Conservation (phyloP, 1,284 basidiomycete genomes). For the Pholiota adiposa region DNA sequence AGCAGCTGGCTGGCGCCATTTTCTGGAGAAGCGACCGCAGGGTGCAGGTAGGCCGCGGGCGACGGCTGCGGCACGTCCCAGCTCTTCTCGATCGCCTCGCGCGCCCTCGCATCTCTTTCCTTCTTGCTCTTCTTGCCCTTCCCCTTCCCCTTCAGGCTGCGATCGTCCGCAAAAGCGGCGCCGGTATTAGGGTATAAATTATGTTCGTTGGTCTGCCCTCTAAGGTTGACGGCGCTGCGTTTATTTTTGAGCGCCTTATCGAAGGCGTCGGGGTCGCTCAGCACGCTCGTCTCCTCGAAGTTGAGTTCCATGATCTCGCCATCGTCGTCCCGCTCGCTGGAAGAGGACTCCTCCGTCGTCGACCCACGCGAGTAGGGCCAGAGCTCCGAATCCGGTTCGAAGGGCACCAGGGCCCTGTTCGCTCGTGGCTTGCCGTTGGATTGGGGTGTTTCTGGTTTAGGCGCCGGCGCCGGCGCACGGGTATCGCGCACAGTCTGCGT, state of each 20-base stretch:
- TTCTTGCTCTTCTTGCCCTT: constrained; percentile 43
- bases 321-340: constrained; percentile 26
- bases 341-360: constrained; percentile 19
- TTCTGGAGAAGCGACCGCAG: constrained; percentile 21
- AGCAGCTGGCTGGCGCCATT: constrained; percentile 5
- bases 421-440: constrained; percentile 23
- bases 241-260: constrained; percentile 33
- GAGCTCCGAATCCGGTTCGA: constrained; percentile 60
- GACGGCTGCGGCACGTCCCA: constrained; percentile 54
- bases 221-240: constrained; percentile 25
- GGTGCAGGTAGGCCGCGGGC: constrained; percentile 21
- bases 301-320: constrained; percentile 70
- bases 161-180: constrained; percentile 13
- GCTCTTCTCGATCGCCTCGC: constrained; percentile 60
- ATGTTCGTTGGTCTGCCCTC: constrained; percentile 15
- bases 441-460: not conserved
- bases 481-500: constrained; percentile 28
- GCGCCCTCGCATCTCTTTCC: constrained; percentile 47
- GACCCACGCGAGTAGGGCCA: constrained; percentile 67
- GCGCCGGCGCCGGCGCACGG: not conserved
- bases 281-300: constrained; percentile 67
- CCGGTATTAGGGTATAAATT: not conserved
- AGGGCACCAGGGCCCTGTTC: constrained; percentile 51
- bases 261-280: constrained; percentile 65
- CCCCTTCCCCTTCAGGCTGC: constrained; percentile 20